Percentiles rank a stretch among this genome's conserved stretches.
phyloP scores from a whole-genome alignment of 306 rosid species.

The Pterocarpus santalinus region DNA sequence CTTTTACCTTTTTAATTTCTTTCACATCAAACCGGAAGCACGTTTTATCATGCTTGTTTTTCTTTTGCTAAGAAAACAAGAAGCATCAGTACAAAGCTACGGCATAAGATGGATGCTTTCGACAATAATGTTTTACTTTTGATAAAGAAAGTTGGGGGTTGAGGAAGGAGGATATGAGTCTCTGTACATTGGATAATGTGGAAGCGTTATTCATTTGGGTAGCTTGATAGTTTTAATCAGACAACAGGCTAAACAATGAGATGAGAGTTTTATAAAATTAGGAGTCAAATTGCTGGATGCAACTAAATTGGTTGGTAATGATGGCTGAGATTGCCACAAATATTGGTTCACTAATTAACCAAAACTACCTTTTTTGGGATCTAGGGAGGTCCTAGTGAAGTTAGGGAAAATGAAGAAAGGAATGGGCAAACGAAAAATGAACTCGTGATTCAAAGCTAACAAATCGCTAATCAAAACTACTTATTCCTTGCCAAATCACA shows the following conservation, averaged over 20 bases:
- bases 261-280: neutral
- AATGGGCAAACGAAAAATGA: too few relatives aligned
- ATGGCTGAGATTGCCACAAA: neutral
- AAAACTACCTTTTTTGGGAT: too few relatives aligned
- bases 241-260: neutral
- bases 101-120: constrained; percentile 35
- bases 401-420: too few relatives aligned
- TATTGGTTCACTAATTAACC: neutral
- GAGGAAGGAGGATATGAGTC: neutral
- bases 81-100: constrained; percentile 36
- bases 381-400: too few relatives aligned
- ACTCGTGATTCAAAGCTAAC: too few relatives aligned
- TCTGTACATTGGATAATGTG: constrained; percentile 3
- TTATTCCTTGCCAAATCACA: constrained; percentile 14
- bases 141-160: neutral
- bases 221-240: neutral
- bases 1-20: neutral
- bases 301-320: constrained; percentile 20
- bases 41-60: neutral
- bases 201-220: neutral
- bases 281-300: constrained; percentile 37
- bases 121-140: constrained; percentile 11
- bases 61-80: constrained; percentile 38
- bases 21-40: constrained; percentile 28
- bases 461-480: neutral